Evolutionary conservation across 2,329 filamentous ascomycete species (phyloP).

Genomic region (Grosmannia huntii): DNA sequence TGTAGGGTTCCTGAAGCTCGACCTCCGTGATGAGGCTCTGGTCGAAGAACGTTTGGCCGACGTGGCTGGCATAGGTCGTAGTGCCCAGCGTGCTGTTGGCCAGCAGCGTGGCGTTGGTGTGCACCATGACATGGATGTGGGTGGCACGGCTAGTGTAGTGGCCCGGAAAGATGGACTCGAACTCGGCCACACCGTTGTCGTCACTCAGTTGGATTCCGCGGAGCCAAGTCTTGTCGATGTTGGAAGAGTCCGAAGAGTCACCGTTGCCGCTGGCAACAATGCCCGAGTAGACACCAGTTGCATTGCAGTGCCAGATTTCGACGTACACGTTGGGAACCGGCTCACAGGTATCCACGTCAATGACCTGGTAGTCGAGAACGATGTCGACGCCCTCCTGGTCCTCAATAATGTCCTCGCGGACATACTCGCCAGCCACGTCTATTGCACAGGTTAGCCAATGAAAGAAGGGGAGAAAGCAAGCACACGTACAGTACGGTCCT

Average conservation of each 20-base stretch:
- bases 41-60: conserved; percentile 50
- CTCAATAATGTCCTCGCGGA: conserved; percentile 35
- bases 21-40: conserved; percentile 37
- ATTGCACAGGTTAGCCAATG: background rate
- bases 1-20: conserved; percentile 33
- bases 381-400: conserved; percentile 33
- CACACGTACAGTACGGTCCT: conserved; percentile 33
- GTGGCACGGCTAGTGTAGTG: conserved; percentile 29
- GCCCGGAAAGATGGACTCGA: conserved; percentile 29
- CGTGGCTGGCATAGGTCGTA: conserved; percentile 35
- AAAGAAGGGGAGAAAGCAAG: background rate
- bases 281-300: conserved; percentile 28
- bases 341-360: conserved; percentile 41
- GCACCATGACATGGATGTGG: conserved; percentile 23
- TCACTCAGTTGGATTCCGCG: conserved; percentile 31
- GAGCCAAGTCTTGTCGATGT: conserved; percentile 27
- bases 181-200: conserved; percentile 26
- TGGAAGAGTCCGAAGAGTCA: conserved; percentile 15
- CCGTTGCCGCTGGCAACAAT: conserved; percentile 19
- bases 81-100: conserved; percentile 36
- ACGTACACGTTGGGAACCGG: conserved; percentile 33
- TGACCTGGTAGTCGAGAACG: conserved; percentile 37
- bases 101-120: conserved; percentile 20
- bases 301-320: conserved; percentile 38
- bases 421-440: conserved; percentile 34